phyloP scores from a whole-genome alignment of 163 green algal species.

The Prototheca cutis region DNA sequence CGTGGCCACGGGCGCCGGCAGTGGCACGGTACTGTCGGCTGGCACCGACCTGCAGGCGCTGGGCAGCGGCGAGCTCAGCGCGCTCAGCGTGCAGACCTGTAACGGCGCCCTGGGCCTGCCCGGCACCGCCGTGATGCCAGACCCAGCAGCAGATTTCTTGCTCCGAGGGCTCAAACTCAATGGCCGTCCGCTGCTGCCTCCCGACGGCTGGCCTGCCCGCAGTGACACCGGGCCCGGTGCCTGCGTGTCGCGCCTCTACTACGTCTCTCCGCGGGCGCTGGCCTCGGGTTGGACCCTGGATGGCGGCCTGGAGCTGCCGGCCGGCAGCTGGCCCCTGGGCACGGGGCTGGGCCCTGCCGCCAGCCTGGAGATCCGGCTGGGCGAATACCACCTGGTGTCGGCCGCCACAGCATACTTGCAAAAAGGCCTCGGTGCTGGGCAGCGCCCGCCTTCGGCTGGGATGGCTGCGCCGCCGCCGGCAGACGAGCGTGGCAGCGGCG shows the following conservation, averaged over 20 bases:
- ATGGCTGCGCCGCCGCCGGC: too few relatives aligned
- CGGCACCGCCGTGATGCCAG: neutral
- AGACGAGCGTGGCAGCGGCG: too few relatives aligned
- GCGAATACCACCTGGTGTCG: neutral
- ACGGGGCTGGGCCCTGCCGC: neutral
- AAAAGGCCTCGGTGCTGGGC: too few relatives aligned
- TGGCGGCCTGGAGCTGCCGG: neutral
- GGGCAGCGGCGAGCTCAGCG: conserved; percentile 1
- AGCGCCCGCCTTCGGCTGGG: too few relatives aligned
- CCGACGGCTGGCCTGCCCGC: neutral
- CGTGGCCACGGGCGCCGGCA: neutral
- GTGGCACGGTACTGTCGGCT: neutral
- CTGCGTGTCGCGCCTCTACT: conserved; percentile 3
- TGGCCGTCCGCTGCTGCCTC: conserved; percentile 8
- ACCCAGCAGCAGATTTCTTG: neutral
- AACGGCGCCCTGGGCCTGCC: conserved; percentile 1
- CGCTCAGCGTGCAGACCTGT: conserved; percentile 8
- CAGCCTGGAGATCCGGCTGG: neutral
- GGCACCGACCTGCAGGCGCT: conserved; percentile 2
- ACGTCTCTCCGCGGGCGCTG: neutral
- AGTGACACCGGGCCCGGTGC: neutral
- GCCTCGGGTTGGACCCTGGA: conserved; percentile 19
- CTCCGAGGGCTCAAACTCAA: conserved; percentile 7
- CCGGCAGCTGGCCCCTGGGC: neutral
- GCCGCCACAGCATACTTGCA: neutral